Percentiles rank a stretch among this genome's conserved stretches.
Conservation (phyloP, 371 early-diverging fungal species). For the Actinomortierella wolfii region DNA sequence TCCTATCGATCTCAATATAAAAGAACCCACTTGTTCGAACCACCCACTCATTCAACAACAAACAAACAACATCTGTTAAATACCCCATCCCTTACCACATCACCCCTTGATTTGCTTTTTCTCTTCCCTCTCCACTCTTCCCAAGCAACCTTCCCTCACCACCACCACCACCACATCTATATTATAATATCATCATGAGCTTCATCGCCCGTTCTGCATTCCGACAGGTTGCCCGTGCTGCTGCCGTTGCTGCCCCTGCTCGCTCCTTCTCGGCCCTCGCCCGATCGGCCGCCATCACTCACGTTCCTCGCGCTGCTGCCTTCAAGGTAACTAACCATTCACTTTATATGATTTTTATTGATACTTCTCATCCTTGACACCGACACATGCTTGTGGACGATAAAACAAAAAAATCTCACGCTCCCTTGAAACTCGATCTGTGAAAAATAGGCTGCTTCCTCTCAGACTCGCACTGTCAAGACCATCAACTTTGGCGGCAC, state of each 20-base stretch:
- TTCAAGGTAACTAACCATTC: constrained; percentile 24
- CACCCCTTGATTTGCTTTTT: neutral
- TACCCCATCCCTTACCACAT: neutral
- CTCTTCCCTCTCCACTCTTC: constrained; percentile 2
- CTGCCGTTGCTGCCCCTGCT: constrained; percentile 42
- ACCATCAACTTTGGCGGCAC: constrained; percentile 95
- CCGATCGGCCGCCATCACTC: constrained; percentile 35
- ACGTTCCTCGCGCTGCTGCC: constrained; percentile 40
- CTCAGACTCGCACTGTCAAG: constrained; percentile 84
- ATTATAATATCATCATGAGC: constrained; percentile 31
- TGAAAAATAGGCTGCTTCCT: constrained; percentile 24
- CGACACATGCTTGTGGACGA: neutral
- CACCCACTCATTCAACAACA: no score
- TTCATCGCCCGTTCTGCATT: constrained; percentile 43
- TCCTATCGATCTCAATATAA: neutral
- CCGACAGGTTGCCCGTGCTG: constrained; percentile 46
- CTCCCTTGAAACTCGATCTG: neutral
- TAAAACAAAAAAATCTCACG: neutral
- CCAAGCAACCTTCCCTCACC: neutral
- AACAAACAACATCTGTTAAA: no score
- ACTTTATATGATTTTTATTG: constrained; percentile 4
- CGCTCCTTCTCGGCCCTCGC: constrained; percentile 47
- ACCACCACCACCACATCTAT: constrained; percentile 6
- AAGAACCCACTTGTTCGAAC: neutral
- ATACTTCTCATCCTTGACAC: neutral